Evolutionary conservation across 257 asterid species (phyloP).

Genomic region (Anisodus acutangulus): DNA sequence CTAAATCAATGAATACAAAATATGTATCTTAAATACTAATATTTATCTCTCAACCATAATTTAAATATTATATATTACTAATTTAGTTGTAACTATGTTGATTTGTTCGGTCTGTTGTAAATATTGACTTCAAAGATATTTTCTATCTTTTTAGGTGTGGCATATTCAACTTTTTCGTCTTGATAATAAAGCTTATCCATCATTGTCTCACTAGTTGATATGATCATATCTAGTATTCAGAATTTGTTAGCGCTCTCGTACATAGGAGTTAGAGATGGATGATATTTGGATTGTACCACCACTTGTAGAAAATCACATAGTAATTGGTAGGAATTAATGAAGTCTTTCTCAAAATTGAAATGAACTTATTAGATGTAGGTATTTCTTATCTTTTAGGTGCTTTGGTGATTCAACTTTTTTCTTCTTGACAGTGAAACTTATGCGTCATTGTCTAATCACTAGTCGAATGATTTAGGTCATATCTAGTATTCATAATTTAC

Average conservation of each 20-base stretch:
- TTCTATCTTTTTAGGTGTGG: neutral
- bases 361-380: neutral
- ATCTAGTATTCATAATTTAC: neutral
- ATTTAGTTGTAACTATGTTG: neutral
- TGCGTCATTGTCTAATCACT: too few relatives aligned
- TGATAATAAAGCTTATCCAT: neutral
- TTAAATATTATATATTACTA: neutral
- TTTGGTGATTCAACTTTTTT: too few relatives aligned
- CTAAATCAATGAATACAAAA: neutral
- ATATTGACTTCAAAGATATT: neutral
- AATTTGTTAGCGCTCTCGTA: neutral
- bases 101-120: neutral
- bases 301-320: neutral
- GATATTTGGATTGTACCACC: neutral
- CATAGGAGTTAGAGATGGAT: neutral
- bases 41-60: neutral
- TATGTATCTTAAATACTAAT: neutral
- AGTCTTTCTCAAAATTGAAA: neutral
- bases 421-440: too few relatives aligned
- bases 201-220: neutral
- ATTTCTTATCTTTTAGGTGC: too few relatives aligned
- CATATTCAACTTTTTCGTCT: neutral
- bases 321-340: neutral
- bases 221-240: neutral
- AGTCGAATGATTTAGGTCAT: neutral